Base-by-base conservation (phyloP, 2,329 filamentous ascomycete genomes). In the Apiospora koreana region DNA sequence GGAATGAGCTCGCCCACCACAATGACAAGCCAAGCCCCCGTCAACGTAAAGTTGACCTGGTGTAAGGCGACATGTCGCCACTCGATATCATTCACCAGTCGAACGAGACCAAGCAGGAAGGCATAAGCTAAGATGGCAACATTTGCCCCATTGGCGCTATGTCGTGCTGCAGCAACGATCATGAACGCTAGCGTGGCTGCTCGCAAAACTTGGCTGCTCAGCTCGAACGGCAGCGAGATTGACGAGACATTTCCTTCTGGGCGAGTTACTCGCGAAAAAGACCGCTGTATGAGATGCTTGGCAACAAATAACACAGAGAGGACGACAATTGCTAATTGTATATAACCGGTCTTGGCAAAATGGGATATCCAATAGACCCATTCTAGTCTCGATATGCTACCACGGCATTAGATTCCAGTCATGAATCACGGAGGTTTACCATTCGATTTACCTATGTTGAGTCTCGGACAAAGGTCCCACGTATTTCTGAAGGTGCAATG, bases 31-130 rank as follows among this genome's bases (percentile, higher is more conserved):
- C 86, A 73, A 69, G 80, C 75, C 54, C 77, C 74, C n/a, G 77
- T 75, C 65, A 84, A 77, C 50, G 84, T 79, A 70, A 84, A 80
- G 76, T 87, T 87, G 76, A 85, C 79, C 74, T 87, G 85, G 70
- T 86, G 83, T 62, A 87, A 77, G 18, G 82, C 80, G 67, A 81
- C 77, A 74, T 82, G 84, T 25, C 84, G 82, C 84, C 84, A 87
- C 72, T 79, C 77, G 68, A 82, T 71, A 70, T 84, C 77, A 70
- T 81, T 78, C 69, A 80, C 71, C 54, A 86, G 80, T 16, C 85
- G 81, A 35, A 81, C 66, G 28, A 87, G 76, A 31, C 85, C 85
- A 5, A 87, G 75, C 46, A 81, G 28, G 65, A 86, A 83, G 48
- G 80, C 79, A 73, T 86, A 86, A 65, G 76, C 77, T 28, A 83